phyloP scores from a whole-genome alignment of 2,329 filamentous ascomycete genomes.

The Trichoderma sp. region DNA sequence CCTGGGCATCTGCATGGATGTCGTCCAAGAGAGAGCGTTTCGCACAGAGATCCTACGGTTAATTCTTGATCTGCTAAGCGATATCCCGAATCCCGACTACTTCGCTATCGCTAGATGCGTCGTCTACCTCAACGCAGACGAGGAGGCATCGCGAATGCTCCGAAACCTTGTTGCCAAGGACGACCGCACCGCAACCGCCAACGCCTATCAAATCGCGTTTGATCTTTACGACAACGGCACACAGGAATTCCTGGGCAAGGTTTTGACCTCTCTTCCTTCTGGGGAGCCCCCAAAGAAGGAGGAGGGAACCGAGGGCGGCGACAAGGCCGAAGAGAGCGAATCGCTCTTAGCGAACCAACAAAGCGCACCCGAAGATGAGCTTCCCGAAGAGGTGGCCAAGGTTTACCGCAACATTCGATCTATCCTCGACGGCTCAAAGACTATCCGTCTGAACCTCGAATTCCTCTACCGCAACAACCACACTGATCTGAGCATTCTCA shows the following conservation, averaged over 20 bases:
- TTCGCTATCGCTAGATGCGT: slow-evolving; percentile 98
- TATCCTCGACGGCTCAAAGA: slow-evolving; percentile 85
- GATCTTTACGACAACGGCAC: slow-evolving; percentile 98
- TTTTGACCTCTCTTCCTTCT: slow-evolving; percentile 77
- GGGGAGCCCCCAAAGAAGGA: slow-evolving; percentile 47
- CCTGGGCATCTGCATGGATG: slow-evolving; percentile 93
- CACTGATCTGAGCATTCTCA: slow-evolving; percentile 87
- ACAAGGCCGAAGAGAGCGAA: slow-evolving; percentile 51
- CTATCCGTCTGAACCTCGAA: slow-evolving; percentile 91
- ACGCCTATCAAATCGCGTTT: slow-evolving; percentile 96
- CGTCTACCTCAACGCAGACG: slow-evolving; percentile 90
- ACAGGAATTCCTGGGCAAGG: slow-evolving; percentile 91
- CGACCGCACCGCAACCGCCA: slow-evolving; percentile 76
- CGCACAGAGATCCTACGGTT: slow-evolving; percentile 83
- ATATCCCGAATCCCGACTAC: slow-evolving; percentile 91
- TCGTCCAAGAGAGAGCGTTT: slow-evolving; percentile 90
- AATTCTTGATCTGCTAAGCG: slow-evolving; percentile 92
- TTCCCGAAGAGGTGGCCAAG: slow-evolving; percentile 58
- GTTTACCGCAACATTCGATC: slow-evolving; percentile 66
- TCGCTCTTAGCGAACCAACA: slow-evolving; percentile 55
- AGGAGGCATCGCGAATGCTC: slow-evolving; percentile 86
- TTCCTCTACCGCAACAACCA: slow-evolving; percentile 96
- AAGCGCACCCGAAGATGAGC: slow-evolving; percentile 58
- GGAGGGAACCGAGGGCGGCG: slow-evolving; percentile 49
- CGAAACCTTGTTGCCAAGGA: slow-evolving; percentile 78